Evolutionary conservation across 2,329 filamentous ascomycete species (phyloP), one percentile per base, ranked within the genome.

Genomic region (Monilinia laxa): DNA sequence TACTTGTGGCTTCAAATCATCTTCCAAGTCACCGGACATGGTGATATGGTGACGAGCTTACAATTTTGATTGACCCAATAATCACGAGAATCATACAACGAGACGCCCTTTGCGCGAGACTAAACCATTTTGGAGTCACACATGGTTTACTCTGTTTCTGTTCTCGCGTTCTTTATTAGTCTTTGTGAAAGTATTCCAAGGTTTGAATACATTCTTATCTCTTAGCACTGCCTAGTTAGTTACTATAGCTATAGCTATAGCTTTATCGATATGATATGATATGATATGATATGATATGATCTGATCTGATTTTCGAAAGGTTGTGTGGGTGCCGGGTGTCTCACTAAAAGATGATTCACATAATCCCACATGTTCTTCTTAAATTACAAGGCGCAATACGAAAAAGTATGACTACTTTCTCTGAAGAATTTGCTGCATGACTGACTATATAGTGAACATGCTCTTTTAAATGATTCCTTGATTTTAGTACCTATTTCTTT

Each of bases 151-250:
- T 35, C 14, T 25, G n/a, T 52, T 40, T 59, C 64, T 52, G 1
- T 92, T 97, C 77, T 58, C 23, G 52, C 62, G 25, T 49, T 57
- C 53, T 45, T 52, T 11, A 18, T 53, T 38, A 2, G 16, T 10
- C 16, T 53, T 60, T 60, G 25, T 31, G 5, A 31, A 20, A 16
- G 25, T 62, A 12, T 49, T 53, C 45, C 51, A 52, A 63, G 45
- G 4, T 57, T 64, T 66, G 20, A 2, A 18, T 9, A 25, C 20
- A 18, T 45, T 56, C 58, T 54, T 25, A 53, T 65, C 35, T 42
- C 38, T 67, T 67, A 65, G 23, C 35, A 66, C 66, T 62, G 35
- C 38, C 54, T 35, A 35, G 31, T 35, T 35, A 35, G 31, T 35
- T 35, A 35, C 31, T 35, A 35, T 35, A 35, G 31, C 31, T 35